Conservation (phyloP, 495 filamentous ascomycete genomes). For the Trichocladium uniseriatum region DNA sequence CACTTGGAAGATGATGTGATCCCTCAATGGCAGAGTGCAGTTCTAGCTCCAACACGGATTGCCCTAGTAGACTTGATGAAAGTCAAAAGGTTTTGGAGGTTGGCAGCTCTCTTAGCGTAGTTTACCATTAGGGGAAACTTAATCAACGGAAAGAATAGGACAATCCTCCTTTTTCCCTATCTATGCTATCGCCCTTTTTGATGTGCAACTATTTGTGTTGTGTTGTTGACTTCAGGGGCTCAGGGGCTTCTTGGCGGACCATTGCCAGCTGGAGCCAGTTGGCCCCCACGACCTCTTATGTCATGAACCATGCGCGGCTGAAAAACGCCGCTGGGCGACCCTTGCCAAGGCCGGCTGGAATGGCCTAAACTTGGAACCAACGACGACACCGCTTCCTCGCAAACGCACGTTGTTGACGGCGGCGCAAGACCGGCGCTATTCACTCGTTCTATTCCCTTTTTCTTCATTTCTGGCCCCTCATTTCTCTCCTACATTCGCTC, state of each 20-base stretch:
- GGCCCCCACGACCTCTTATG: background rate
- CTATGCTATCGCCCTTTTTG: no score
- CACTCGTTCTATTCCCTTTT: background rate
- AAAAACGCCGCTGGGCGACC: no score
- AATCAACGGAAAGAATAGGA: no score
- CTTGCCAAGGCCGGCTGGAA: background rate
- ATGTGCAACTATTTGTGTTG: background rate
- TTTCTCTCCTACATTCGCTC: background rate
- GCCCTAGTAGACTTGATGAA: no score
- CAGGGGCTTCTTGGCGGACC: background rate
- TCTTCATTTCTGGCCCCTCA: background rate
- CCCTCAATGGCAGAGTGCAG: no score
- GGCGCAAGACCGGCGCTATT: background rate
- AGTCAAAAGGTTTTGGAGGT: no score
- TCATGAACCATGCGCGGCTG: background rate
- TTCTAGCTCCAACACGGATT: no score
- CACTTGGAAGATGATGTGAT: no score
- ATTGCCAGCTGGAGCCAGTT: background rate
- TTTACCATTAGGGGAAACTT: no score
- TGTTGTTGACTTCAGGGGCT: background rate
- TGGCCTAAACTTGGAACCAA: conserved; percentile 2
- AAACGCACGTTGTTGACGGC: background rate
- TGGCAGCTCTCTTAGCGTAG: no score
- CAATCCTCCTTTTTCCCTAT: no score
- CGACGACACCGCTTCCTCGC: background rate